Evolutionary conservation across 306 rosid genomes (phyloP).

Genomic region (Psophocarpus tetragonolobus): DNA sequence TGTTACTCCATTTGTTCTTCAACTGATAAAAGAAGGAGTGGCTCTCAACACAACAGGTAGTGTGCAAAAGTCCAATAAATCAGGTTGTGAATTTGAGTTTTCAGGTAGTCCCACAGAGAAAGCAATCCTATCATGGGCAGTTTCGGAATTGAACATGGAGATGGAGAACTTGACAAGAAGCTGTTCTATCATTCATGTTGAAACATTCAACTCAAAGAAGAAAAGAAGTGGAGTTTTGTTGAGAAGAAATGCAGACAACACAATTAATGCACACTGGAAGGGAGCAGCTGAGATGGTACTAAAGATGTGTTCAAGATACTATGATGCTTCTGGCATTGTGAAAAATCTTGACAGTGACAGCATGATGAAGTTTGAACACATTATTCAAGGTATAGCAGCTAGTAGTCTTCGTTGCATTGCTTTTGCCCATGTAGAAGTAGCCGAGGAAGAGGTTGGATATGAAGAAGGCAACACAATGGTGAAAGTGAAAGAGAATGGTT

Average conservation of each 20-base stretch:
- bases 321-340: constrained; percentile 28
- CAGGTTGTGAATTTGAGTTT: constrained; percentile 28
- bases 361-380: constrained; percentile 5
- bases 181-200: constrained; percentile 34
- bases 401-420: constrained; percentile 42
- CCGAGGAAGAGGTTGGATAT: constrained; percentile 6
- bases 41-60: constrained; percentile 40
- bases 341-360: constrained; percentile 28
- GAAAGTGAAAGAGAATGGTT: constrained; percentile 26
- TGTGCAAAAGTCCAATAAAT: constrained; percentile 14
- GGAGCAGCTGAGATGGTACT: constrained; percentile 49
- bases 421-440: constrained; percentile 27
- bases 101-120: constrained; percentile 43
- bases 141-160: constrained; percentile 34
- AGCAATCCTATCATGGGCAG: constrained; percentile 40
- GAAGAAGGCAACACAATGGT: neutral
- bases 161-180: constrained; percentile 24
- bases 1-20: constrained; percentile 34
- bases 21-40: constrained; percentile 39
- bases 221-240: constrained; percentile 38
- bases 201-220: constrained; percentile 43
- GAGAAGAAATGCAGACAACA: constrained; percentile 28
- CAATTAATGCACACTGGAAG: constrained; percentile 34
- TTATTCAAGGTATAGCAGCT: constrained; percentile 42
- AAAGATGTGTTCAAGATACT: constrained; percentile 35